phyloP scores from a whole-genome alignment of 768 basidiomycete genomes.

The Tulasnella sp. region DNA sequence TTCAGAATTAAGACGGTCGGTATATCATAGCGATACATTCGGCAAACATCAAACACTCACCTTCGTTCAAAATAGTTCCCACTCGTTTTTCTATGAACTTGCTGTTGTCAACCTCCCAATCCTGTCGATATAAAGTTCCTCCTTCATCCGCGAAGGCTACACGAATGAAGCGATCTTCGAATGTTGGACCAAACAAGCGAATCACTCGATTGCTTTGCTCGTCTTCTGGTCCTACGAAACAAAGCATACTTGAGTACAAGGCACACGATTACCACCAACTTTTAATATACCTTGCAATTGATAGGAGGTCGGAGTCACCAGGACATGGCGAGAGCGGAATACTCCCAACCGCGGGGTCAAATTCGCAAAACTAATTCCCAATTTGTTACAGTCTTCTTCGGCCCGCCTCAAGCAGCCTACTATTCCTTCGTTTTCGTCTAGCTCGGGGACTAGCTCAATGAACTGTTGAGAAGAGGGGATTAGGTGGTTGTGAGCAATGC shows the following conservation, averaged over 20 bases:
- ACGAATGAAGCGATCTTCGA: constrained; percentile 26
- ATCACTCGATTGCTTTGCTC: constrained; percentile 29
- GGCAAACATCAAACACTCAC: background rate
- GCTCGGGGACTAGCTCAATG: background rate
- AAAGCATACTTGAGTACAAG: background rate
- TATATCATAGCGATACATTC: background rate
- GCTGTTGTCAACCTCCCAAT: constrained; percentile 23
- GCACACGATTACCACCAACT: background rate
- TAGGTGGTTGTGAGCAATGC: constrained; percentile 35
- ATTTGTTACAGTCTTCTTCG: constrained; percentile 30
- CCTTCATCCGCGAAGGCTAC: constrained; percentile 28
- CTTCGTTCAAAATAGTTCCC: constrained; percentile 6
- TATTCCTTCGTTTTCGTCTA: constrained; percentile 36
- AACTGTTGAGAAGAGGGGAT: background rate
- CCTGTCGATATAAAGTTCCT: constrained; percentile 4
- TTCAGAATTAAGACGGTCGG: background rate
- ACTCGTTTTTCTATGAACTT: constrained; percentile 23
- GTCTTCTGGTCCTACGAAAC: constrained; percentile 6
- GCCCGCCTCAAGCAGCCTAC: constrained; percentile 49
- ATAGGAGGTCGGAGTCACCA: constrained; percentile 68
- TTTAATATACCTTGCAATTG: constrained; percentile 55
- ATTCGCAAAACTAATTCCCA: background rate
- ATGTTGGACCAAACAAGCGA: constrained; percentile 6
- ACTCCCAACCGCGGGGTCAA: constrained; percentile 35
- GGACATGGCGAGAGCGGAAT: constrained; percentile 72